Conservation (phyloP, 768 basidiomycete species). For the Lactifluus echinatus region DNA sequence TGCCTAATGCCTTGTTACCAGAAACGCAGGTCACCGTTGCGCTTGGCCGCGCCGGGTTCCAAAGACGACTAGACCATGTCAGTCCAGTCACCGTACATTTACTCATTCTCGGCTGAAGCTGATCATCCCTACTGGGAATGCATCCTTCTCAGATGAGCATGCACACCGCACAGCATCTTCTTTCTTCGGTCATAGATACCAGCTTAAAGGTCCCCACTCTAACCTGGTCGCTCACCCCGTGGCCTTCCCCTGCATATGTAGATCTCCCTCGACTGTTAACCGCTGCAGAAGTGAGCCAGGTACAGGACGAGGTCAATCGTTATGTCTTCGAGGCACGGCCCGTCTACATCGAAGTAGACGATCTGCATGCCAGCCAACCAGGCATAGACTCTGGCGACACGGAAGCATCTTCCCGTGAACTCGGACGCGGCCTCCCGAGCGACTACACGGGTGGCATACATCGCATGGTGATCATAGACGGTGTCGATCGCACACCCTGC, state of each 20-base stretch:
- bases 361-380: conserved; percentile 36
- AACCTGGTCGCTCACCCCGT: conserved; percentile 70
- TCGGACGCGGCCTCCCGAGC: conserved; percentile 52
- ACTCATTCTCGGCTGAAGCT: background rate
- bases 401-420: conserved; percentile 39
- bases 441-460: conserved; percentile 73
- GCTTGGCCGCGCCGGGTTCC: conserved; percentile 51
- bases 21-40: conserved; percentile 45
- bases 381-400: conserved; percentile 27
- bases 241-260: conserved; percentile 64
- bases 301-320: conserved; percentile 58
- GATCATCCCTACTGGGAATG: background rate
- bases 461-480: conserved; percentile 77
- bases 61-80: conserved; percentile 68
- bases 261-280: conserved; percentile 67
- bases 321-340: conserved; percentile 61
- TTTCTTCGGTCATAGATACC: conserved; percentile 71
- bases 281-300: conserved; percentile 45
- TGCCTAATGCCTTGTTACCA: conserved; percentile 39
- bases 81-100: conserved; percentile 21
- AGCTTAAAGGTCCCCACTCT: conserved; percentile 58
- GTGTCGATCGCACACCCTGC: conserved; percentile 77
- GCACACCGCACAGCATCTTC: conserved; percentile 79
- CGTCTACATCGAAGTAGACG: conserved; percentile 69
- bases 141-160: conserved; percentile 54